These are phyloP conservation scores for Seminavis robusta DNA, from an alignment of 108 stramenopile genomes.

Conservation along the genomic window DNA sequence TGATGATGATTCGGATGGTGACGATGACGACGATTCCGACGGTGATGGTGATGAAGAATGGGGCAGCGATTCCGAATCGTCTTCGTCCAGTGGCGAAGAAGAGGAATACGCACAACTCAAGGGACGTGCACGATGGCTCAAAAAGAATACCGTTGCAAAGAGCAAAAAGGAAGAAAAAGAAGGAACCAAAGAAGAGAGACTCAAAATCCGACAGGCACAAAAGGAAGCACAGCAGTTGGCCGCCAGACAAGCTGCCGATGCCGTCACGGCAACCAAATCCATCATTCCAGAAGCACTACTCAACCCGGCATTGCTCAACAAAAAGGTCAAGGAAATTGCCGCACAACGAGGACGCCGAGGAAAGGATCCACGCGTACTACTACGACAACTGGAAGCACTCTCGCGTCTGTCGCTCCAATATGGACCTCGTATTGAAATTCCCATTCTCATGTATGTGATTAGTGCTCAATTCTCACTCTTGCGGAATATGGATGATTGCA, in stretches of 20 bases:
- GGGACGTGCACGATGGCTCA: slow-evolving; percentile 96
- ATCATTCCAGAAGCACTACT: slow-evolving; percentile 60
- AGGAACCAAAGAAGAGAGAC: slow-evolving; percentile 39
- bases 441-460: slow-evolving; percentile 94
- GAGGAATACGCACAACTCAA: slow-evolving; percentile 69
- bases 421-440: slow-evolving; percentile 90
- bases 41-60: slow-evolving; percentile 57
- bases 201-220: slow-evolving; percentile 36
- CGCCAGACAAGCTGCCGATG: slow-evolving; percentile 30
- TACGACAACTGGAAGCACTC: slow-evolving; percentile 86
- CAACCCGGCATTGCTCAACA: slow-evolving; percentile 63
- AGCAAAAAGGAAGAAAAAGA: slow-evolving; percentile 81
- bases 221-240: slow-evolving; percentile 37
- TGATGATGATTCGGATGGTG: slow-evolving; percentile 20
- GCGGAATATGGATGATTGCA: slow-evolving; percentile 94
- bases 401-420: slow-evolving; percentile 71
- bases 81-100: slow-evolving; percentile 49
- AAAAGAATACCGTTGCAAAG: slow-evolving; percentile 76
- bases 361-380: slow-evolving; percentile 65
- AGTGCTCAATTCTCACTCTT: slow-evolving; percentile 91
- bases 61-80: slow-evolving; percentile 38
- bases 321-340: slow-evolving; percentile 85
- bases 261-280: slow-evolving; percentile 48
- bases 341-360: slow-evolving; percentile 87
- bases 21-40: slow-evolving; percentile 42